Evolutionary conservation across 2,329 filamentous ascomycete genomes (phyloP), one percentile per base, ranked within the genome.

Genomic region (Diaporthe nobilis): DNA sequence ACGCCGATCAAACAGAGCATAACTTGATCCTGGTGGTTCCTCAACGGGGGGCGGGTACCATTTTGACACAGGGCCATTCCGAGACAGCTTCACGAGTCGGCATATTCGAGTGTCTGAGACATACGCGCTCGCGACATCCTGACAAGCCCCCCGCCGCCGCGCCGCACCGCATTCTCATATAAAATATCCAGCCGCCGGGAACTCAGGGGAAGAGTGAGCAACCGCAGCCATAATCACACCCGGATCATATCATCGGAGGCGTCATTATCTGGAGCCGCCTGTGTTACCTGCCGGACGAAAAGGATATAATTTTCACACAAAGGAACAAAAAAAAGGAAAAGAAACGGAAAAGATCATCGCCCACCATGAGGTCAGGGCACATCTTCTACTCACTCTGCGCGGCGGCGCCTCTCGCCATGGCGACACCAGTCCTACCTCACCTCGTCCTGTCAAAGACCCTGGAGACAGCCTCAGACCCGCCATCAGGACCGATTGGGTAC

Each of bases 361-460:
- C 61, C 63, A 71, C n/a, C 37, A 77, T 77, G 76, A 77, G 74
- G 70, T 58, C 76, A 51, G n/a, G 39, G 22, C 44, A 34, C 39
- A 53, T 75, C 47, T 60, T 75, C 70, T 65, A 58, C 63, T 73
- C 73, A 22, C 63, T 77, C 15, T 72, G 49, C 31, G 51, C 67
- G 17, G 53, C 70, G 63, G 60, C 75, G 28, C 73, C 76, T 31
- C 63, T 71, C 68, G 70, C 61, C 12, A 49, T 73, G 44, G 68
- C 68, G 25, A 51, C 39, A 28, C 75, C 75, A 3, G 17, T 73
- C 20, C 10, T 37, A 31, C 75, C 58, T 20, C 71, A 65, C 28
- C 25, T 34, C 22, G 47, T 73, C 10, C 17, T 73, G 61, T 49
- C 73, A 31, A 44, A 74, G 70, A 37, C n/a, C 31, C 74, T 63